Evolutionary conservation across 169 alveolate genomes (phyloP), one percentile per base, ranked within the genome.

Genomic region (Plasmodium vinckei): DNA sequence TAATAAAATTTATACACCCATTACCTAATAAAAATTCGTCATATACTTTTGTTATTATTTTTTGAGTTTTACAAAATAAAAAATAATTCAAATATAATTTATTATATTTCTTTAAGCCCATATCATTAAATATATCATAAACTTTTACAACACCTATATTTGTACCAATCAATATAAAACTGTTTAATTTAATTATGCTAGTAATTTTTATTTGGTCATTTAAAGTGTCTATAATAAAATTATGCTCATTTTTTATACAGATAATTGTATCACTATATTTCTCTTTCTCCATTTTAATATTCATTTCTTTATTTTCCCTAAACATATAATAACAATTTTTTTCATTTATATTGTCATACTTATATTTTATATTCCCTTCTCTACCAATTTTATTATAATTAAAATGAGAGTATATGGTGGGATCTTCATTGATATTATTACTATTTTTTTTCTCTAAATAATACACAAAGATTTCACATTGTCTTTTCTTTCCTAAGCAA

Each of bases 21-120:
- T 79, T 65, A 23, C 89, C 89, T 67, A 79, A n/a, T 33, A 79
- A 12, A 67, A 79, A 79, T 59, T 64, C 71, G 54, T 79, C 89
- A 67, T 67, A 67, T 21, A 33, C 49, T 33, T 65, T 65, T 42
- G 27, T 67, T 27, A 79, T 60, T 67, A 27, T 79, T 49, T 19
- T 79, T 33, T 79, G 89, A 56, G 17, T 79, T 79, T 79, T 79
- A 54, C 56, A 79, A 3, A 79, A 27, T 13, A 44, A 7, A 15
- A 65, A 79, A 46, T 54, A 5, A 51, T 60, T 27, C 57, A 79
- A 42, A 54, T 25, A 67, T 39, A 79, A 27, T 2, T 25, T 39
- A 67, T 33, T 65, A 15, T 9, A 9, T 69, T 13, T 12, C 19
- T 39, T 17, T 1, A 17, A 25, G 49, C 56, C 56, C 10, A 46